Evolutionary conservation across 2,329 filamentous ascomycete genomes (phyloP), one percentile per base, ranked within the genome.

Genomic region (Huntiella savannae): DNA sequence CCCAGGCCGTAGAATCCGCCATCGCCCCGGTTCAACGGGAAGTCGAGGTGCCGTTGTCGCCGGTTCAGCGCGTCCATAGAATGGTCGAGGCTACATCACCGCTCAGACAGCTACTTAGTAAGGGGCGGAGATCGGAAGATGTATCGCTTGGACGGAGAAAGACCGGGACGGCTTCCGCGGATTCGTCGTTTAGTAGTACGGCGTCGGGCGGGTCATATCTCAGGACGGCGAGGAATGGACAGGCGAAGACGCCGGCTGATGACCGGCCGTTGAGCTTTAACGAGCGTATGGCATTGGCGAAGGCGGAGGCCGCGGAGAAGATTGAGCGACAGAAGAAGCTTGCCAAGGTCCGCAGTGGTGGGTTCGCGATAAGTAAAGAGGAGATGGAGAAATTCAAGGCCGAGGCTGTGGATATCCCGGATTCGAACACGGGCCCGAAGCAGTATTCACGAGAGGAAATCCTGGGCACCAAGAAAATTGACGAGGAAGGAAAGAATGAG

Each of bases 261-360:
- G 45, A 45, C 22, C 62, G 66, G 15, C 65, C 70, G 3, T 55
- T 66, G 48, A 74, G 75, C 46, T 98, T 96, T 61, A 94, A 82
- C 57, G 86, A 96, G 60, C 71, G 87, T 40, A 73, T 98, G 50
- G 79, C 82, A 1, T 76, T 82, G 43, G 79, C 77, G 34, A 74
- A 76, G 52, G 63, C 59, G 1, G 67, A 77, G 37, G 76, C 79
- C 49, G 59, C 57, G 2, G 62, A 60, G 11, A 66, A 67, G 22
- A 60, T 64, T 34, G 69, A 77, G 49, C 66, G 63, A 40, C 65
- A 69, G 39, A 62, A 69, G 45, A 65, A 67, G 49, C 69, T 77
- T 33, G 65, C 68, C 46, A 65, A 67, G 49, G 57, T 66, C 37
- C 66, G 77, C 50, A 72, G 66, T 41, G 68, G 62, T 44, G 65